Evolutionary conservation across 306 rosid species (phyloP).

Genomic region (Cicer bijugum): DNA sequence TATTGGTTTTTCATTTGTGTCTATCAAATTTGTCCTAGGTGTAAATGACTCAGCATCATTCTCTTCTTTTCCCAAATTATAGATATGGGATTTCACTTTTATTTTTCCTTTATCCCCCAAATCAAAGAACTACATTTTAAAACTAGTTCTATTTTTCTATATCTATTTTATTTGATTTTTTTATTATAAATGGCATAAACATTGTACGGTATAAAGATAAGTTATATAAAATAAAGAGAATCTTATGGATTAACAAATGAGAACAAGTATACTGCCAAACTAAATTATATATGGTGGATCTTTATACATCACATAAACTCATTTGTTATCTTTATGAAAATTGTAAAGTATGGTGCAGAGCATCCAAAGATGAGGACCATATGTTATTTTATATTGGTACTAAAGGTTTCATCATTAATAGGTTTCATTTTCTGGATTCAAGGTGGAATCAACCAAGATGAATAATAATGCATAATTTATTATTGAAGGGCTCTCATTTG

Average conservation of each 20-base stretch:
- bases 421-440: conserved; percentile 9
- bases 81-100: no score
- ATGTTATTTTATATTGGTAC: conserved; percentile 27
- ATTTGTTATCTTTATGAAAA: background rate
- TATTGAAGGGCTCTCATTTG: conserved; percentile 40
- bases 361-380: conserved; percentile 42
- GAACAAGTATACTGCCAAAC: conserved; percentile 18
- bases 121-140: no score
- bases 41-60: no score
- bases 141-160: no score
- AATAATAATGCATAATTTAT: conserved; percentile 23
- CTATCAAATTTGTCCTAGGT: no score
- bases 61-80: no score
- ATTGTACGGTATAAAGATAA: background rate
- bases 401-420: conserved; percentile 42
- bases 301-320: background rate
- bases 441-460: conserved; percentile 45
- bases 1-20: no score
- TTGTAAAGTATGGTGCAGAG: conserved; percentile 16
- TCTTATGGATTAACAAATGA: background rate
- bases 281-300: conserved; percentile 9
- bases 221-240: background rate
- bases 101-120: no score
- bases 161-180: no score
- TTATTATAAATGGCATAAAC: background rate